Evolutionary conservation across 176 grass and related monocot species (phyloP).

Genomic region (Carex pumila): DNA sequence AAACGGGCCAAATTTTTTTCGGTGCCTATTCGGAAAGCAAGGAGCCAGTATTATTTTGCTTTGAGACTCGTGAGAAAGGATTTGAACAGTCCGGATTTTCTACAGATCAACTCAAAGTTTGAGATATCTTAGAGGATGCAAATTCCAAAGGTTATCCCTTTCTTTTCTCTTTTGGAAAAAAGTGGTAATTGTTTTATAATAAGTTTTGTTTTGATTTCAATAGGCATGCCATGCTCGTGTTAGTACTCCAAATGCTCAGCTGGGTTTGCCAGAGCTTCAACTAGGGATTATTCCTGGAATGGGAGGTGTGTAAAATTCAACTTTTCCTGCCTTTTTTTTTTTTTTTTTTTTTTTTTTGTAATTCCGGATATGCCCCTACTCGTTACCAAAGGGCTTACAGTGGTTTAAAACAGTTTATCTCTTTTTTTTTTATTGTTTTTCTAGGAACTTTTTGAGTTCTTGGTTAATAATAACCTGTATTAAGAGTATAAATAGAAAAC

Average conservation of each 20-base stretch:
- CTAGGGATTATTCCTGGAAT: constrained; percentile 87
- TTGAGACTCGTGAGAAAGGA: too few species aligned
- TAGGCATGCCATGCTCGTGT: constrained; percentile 78
- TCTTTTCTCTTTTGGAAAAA: background rate
- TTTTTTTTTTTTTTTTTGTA: too few species aligned
- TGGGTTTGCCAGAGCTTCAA: constrained; percentile 77
- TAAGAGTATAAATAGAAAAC: background rate
- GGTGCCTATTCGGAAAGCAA: too few species aligned
- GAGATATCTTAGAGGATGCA: too few species aligned
- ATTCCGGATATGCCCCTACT: background rate
- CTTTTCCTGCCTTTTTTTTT: background rate
- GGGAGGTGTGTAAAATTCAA: constrained; percentile 57
- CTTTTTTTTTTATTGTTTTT: background rate
- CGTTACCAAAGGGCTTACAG: background rate
- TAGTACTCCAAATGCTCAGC: constrained; percentile 63
- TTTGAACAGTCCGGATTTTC: too few species aligned
- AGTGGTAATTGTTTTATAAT: background rate
- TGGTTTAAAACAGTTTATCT: background rate
- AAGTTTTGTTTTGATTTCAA: background rate
- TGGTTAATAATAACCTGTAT: background rate
- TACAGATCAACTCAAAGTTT: too few species aligned
- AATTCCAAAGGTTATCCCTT: too few species aligned
- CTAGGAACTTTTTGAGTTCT: background rate
- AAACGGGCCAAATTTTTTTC: too few species aligned
- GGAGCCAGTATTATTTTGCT: too few species aligned